Base-by-base conservation (phyloP, 2,329 filamentous ascomycete species). In the Colletotrichum kahawae region DNA sequence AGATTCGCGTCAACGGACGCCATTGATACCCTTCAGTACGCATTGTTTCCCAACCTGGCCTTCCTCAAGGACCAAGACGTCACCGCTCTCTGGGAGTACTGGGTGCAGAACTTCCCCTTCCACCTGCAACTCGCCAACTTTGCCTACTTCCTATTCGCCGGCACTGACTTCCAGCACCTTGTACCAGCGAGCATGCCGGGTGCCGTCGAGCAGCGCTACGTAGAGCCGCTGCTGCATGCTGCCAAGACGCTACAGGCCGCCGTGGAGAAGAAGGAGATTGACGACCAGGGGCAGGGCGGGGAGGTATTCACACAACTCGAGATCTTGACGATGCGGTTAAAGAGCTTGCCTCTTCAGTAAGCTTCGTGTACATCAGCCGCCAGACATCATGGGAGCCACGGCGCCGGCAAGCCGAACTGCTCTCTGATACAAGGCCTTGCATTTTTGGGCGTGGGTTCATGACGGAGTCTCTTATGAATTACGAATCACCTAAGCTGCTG, bases 111-210 rank as follows among this genome's bases (percentile, higher is more conserved):
- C 64, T 85, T 86, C 65, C 84, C 88, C 3, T 90, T 92, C 75
- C 84, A 92, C 68, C 83, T 92, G 76, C 90, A 92, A 77, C 89
- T 89, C 0, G 88, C 89, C 73, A 93, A 93, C 78, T 92, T 93
- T 80, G 87, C 89, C 9, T 86, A 90, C 67, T 90, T 92, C 77
- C 77, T 89, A 90, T 85, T 80, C 81, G 14, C 85, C 89, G 85
- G 87, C 9, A 81, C 83, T 43, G 83, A 82, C 24, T 88, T 87
- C 80, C 83, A 82, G 70, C 82, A 87, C 59, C 80, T 92, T 7
- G 86, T 91, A 12, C 91, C 92, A 2, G 83, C 83, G 3, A 90
- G 89, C 1, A 91, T 92, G 88, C 86, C 87, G 1, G 86, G 87
- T 10, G 88, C 90, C 1, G 88, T 93, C 27, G 88, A 90, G 80